Base-by-base conservation (phyloP, 148 eudicot species). In the Cornus controversa region DNA sequence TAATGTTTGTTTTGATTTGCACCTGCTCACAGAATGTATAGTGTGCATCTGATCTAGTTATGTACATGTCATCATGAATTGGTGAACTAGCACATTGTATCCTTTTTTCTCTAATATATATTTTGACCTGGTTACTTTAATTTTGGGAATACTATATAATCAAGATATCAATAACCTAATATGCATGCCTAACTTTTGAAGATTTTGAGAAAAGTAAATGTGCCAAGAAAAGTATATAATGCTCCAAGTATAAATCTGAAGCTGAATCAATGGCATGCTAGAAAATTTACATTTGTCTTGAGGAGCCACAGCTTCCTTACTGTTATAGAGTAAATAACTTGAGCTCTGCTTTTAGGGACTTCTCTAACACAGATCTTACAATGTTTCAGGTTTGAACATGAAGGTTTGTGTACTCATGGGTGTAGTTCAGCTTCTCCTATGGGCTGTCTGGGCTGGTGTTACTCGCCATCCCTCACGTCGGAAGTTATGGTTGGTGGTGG, bases 371-470 rank as follows among this genome's bases (percentile, higher is more conserved):
- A 10, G 6, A 15, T 54, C 60, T 37, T 22, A 40, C 42, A 70
- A 62, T 31, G 26, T 77, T 81, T 77, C 92, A 94, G 97, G 89
- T 58, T 77, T 87, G 82, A 92, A 94, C 83, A 80, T 60, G 85
- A 91, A 82, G 80, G 91, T 94, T 34, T 91, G 92, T 71, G 26
- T 80, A 37, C 76, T 78, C 60, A 84, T 91, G 88, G 84, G 81
- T 14, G 66, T 81, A 11, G 81, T 77, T 11, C 93, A 92, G 73
- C 82, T 92, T 58, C 78, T 86, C 57, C 18, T 92, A 62, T 94
- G 98, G 98, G 89, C 87, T 1, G 37, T 91, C 22, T 92, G 98
- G 98, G 92, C 91, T 28, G 83, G 85, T 57, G 23, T 80, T 20
- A 84, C 84, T 67, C 83, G 77, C 40, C 94, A 92, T 75, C 97